Percentiles rank a stretch among this genome's conserved stretches.
Evolutionary conservation across 164 flowering plant species (phyloP).

Genomic region (Sedum album): DNA sequence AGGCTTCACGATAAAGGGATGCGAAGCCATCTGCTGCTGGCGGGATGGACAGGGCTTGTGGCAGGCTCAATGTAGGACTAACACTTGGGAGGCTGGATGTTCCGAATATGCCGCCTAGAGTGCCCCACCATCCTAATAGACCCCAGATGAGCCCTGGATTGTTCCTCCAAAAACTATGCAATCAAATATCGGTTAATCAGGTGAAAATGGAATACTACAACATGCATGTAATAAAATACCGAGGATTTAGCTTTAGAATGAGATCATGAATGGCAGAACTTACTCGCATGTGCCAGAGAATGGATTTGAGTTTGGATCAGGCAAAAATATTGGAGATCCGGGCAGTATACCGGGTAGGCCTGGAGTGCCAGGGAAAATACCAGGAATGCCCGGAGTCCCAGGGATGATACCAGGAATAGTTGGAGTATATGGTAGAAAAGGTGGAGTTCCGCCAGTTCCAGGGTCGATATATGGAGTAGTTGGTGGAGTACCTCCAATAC

Average conservation of each 20-base stretch:
- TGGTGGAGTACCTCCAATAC: neutral
- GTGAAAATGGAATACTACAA: neutral
- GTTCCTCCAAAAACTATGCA: constrained; percentile 10
- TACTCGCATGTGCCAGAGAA: constrained; percentile 11
- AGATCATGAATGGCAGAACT: neutral
- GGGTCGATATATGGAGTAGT: constrained; percentile 4
- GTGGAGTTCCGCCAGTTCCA: neutral
- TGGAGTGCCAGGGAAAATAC: neutral
- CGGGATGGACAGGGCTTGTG: constrained; percentile 4
- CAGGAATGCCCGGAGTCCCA: too few species aligned
- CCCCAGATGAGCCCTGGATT: constrained; percentile 9
- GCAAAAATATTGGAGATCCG: neutral
- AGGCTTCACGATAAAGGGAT: constrained; percentile 7
- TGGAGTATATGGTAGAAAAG: neutral
- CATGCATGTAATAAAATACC: neutral
- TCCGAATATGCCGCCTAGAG: constrained; percentile 5
- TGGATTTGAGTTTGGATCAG: constrained; percentile 6
- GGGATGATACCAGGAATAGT: too few species aligned
- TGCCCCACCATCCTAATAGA: constrained; percentile 9
- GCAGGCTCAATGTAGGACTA: constrained; percentile 4
- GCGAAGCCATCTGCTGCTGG: constrained; percentile 1
- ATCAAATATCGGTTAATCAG: neutral
- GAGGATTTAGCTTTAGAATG: neutral
- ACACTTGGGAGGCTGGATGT: constrained; percentile 1
- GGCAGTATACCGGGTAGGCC: constrained; percentile 1